phyloP scores from a whole-genome alignment of 2,329 filamentous ascomycete species.

The Trichoderma asperellum region DNA sequence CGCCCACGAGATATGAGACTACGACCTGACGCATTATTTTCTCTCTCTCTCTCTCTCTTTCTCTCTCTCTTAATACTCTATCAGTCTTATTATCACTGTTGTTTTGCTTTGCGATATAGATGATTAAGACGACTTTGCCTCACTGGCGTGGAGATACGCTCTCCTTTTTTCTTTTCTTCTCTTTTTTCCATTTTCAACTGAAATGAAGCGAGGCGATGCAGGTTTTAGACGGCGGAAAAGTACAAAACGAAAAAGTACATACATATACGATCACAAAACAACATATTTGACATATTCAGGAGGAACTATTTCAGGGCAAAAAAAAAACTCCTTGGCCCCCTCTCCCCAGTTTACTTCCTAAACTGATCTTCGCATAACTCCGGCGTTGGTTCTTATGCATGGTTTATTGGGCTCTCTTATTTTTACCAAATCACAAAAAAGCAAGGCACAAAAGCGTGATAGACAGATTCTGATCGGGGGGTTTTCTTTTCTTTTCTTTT shows the following conservation, averaged over 20 bases:
- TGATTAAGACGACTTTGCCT: slow-evolving; percentile 19
- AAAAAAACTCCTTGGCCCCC: neutral
- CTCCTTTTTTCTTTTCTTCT: neutral
- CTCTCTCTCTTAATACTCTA: neutral
- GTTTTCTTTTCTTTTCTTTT: no score
- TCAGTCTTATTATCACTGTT: slow-evolving; percentile 1
- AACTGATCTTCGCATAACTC: slow-evolving; percentile 7
- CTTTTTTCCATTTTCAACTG: neutral
- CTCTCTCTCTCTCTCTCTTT: neutral
- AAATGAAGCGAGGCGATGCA: neutral
- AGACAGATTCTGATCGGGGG: neutral
- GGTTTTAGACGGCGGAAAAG: slow-evolving; percentile 18
- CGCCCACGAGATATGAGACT: slow-evolving; percentile 24
- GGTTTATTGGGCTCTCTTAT: neutral
- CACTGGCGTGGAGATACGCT: slow-evolving; percentile 7
- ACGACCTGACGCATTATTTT: slow-evolving; percentile 14
- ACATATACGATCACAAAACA: neutral
- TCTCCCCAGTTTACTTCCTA: neutral
- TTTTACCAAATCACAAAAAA: neutral
- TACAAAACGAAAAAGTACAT: slow-evolving; percentile 2
- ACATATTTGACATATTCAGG: neutral
- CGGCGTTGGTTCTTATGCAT: slow-evolving; percentile 6
- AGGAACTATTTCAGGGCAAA: neutral
- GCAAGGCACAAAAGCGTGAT: slow-evolving; percentile 13
- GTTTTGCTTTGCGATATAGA: slow-evolving; percentile 12